Percentiles rank a stretch among this genome's conserved stretches.
phyloP scores from a whole-genome alignment of 768 basidiomycete genomes.

The Xerocomellus intermedius region DNA sequence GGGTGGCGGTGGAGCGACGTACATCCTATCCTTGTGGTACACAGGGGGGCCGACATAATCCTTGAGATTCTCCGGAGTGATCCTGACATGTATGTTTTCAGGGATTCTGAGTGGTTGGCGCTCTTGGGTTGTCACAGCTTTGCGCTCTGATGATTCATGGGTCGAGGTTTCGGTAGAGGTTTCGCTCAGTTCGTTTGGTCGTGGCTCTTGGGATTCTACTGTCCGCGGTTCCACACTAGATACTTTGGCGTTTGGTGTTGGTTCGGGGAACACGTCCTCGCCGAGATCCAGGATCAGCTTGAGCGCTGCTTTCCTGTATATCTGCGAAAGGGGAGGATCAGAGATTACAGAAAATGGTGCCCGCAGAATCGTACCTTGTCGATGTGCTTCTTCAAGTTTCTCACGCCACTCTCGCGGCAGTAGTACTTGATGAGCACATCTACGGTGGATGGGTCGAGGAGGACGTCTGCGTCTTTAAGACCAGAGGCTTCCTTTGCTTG shows the following conservation, averaged over 20 bases:
- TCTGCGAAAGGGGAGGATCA: slow-evolving; percentile 44
- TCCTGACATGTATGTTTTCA: slow-evolving; percentile 68
- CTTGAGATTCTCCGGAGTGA: slow-evolving; percentile 85
- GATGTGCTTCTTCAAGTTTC: slow-evolving; percentile 97
- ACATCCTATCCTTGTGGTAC: slow-evolving; percentile 94
- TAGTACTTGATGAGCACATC: slow-evolving; percentile 95
- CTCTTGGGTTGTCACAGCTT: slow-evolving; percentile 70
- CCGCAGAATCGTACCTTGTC: slow-evolving; percentile 74
- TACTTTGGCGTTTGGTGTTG: slow-evolving; percentile 29
- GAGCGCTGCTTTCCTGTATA: slow-evolving; percentile 94
- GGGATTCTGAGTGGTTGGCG: slow-evolving; percentile 84
- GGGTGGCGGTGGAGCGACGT: slow-evolving; percentile 73
- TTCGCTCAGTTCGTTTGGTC: slow-evolving; percentile 35
- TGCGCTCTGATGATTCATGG: slow-evolving; percentile 36
- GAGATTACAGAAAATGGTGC: neutral
- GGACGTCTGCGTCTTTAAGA: slow-evolving; percentile 79
- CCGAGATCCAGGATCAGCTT: slow-evolving; percentile 89
- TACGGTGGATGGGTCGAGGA: slow-evolving; percentile 72
- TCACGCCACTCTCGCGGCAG: slow-evolving; percentile 94
- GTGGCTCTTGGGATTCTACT: slow-evolving; percentile 54
- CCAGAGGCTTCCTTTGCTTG: slow-evolving; percentile 93
- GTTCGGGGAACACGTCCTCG: slow-evolving; percentile 81
- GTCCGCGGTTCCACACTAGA: slow-evolving; percentile 30
- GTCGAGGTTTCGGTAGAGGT: slow-evolving; percentile 14
- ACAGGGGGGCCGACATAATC: slow-evolving; percentile 96